Conservation (phyloP, 2,329 filamentous ascomycete species). For the Neonectria faginata region DNA sequence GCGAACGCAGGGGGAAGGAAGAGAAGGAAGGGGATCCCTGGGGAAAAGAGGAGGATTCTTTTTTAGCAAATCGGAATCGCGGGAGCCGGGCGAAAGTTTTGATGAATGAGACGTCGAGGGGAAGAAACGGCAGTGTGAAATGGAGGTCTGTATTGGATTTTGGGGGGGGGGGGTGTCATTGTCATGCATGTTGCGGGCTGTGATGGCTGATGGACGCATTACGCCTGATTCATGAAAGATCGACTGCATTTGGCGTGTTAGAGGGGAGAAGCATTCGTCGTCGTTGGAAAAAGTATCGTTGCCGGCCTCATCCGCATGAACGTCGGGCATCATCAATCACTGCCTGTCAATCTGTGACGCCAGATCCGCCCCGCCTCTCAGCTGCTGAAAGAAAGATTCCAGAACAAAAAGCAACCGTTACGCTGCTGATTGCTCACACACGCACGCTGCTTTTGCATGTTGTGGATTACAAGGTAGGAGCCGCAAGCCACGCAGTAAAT, state of each 20-base stretch:
- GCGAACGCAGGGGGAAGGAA: neutral
- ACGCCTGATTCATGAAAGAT: neutral
- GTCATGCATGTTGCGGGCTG: neutral
- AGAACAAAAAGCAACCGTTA: constrained; percentile 42
- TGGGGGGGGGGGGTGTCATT: neutral
- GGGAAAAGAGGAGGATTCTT: too few relatives aligned
- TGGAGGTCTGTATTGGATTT: neutral
- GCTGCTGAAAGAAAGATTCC: constrained; percentile 35
- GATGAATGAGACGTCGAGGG: neutral
- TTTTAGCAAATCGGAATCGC: neutral
- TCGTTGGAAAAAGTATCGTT: neutral
- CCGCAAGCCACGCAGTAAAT: constrained; percentile 11
- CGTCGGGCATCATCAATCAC: constrained; percentile 7
- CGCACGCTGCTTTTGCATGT: neutral
- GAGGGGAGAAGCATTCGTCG: neutral
- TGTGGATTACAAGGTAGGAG: neutral
- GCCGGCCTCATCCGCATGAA: constrained; percentile 7
- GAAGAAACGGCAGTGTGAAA: too few relatives aligned
- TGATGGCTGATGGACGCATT: neutral
- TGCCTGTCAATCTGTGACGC: constrained; percentile 24
- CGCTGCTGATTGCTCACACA: neutral
- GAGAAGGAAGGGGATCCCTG: neutral
- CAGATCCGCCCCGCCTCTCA: constrained; percentile 29
- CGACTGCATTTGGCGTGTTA: neutral
- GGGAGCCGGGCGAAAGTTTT: neutral